phyloP scores from a whole-genome alignment of 2,329 filamentous ascomycete species.

The Piedraia hortae region DNA sequence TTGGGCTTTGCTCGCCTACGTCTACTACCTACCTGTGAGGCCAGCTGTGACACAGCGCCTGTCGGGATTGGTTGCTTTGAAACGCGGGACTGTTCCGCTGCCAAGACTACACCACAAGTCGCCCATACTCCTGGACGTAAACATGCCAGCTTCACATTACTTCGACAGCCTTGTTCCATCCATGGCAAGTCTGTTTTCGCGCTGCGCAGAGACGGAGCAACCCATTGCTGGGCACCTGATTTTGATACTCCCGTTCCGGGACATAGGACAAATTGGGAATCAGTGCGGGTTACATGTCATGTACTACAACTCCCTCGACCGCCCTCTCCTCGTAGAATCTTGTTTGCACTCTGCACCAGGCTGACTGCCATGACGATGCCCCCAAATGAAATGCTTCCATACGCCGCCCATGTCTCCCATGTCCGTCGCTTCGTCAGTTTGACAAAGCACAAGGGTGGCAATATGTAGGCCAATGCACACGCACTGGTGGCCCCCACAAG shows the following conservation, averaged over 20 bases:
- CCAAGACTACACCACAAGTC: too few species aligned
- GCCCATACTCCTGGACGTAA: too few species aligned
- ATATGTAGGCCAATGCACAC: conserved; percentile 77
- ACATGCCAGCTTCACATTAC: conserved; percentile 27
- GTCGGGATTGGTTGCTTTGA: too few species aligned
- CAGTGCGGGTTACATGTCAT: conserved; percentile 34
- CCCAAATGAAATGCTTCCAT: conserved; percentile 52
- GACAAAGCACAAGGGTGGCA: conserved; percentile 85
- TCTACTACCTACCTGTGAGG: conserved; percentile 18
- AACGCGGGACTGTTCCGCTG: too few species aligned
- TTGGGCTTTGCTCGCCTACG: conserved; percentile 9
- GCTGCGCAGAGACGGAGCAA: conserved; percentile 35
- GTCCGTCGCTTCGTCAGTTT: conserved; percentile 51
- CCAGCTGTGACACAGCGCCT: conserved; percentile 30
- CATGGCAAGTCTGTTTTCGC: conserved; percentile 32
- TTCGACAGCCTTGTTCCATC: conserved; percentile 26
- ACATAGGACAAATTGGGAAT: conserved; percentile 38
- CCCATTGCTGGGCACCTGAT: conserved; percentile 46
- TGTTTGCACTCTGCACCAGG: conserved; percentile 40
- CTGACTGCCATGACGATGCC: conserved; percentile 56
- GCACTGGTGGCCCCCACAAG: conserved; percentile 87
- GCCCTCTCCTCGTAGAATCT: conserved; percentile 24
- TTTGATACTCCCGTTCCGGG: conserved; percentile 36
- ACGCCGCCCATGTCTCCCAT: conserved; percentile 29
- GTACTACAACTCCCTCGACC: conserved; percentile 4